Conservation (phyloP, 139 green algal species). For the Coelastrella sp. region DNA sequence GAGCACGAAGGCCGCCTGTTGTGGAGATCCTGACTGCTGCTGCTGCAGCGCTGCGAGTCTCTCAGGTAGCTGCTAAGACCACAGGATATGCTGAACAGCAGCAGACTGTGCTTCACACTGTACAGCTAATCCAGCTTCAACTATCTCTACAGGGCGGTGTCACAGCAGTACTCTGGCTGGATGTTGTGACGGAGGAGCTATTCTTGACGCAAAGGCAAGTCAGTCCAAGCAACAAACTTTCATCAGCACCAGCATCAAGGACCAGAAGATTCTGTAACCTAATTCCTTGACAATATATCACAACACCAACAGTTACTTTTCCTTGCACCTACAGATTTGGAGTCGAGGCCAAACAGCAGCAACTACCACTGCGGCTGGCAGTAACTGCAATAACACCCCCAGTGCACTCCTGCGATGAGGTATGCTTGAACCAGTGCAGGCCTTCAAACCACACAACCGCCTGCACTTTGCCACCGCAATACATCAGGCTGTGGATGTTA, state of each 20-base stretch:
- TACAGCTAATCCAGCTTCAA: too few species aligned
- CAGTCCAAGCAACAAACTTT: too few species aligned
- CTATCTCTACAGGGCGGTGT: too few species aligned
- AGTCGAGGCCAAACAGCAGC: not conserved
- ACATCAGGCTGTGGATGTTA: not conserved
- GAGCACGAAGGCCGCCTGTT: not conserved
- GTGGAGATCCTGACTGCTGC: not conserved
- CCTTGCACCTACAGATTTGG: not conserved
- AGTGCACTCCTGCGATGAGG: not conserved
- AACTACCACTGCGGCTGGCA: not conserved
- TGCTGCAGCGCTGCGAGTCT: not conserved
- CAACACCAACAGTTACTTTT: not conserved
- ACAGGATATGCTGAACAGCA: not conserved
- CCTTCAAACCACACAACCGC: too few species aligned
- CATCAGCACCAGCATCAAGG: too few species aligned
- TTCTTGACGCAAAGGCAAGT: constrained; percentile 25
- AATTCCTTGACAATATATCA: not conserved
- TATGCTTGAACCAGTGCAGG: not conserved
- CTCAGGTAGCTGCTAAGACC: too few species aligned
- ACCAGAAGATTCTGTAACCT: too few species aligned
- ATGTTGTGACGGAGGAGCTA: too few species aligned
- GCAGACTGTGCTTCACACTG: not conserved
- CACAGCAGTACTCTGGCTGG: too few species aligned
- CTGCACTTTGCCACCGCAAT: too few species aligned
- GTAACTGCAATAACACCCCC: not conserved